These are phyloP conservation scores for Mortierella sp. DNA, from an alignment of 371 early-diverging fungal species.

Conservation along the genomic window DNA sequence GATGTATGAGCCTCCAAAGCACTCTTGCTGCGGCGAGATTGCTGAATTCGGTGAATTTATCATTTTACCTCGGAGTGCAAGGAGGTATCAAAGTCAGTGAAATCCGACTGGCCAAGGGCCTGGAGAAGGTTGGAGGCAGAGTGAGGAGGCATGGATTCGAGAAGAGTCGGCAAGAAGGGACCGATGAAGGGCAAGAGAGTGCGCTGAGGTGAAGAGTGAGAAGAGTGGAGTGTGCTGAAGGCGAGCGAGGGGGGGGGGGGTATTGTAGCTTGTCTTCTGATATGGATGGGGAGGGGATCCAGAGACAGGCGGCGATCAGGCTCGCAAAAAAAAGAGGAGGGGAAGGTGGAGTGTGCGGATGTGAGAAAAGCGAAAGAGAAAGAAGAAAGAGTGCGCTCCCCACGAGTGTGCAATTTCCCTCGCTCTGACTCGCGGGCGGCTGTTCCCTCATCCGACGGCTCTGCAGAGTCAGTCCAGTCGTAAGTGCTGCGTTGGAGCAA, in stretches of 20 bases:
- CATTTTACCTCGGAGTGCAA: conserved; percentile 42
- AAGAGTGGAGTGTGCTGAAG: too few species aligned
- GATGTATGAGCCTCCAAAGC: background rate
- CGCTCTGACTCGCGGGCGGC: background rate
- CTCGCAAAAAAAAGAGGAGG: background rate
- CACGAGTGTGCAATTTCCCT: too few species aligned
- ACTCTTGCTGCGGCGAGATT: background rate
- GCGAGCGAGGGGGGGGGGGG: too few species aligned
- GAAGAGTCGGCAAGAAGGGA: background rate
- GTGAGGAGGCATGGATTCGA: conserved; percentile 41
- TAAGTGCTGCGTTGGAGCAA: conserved; percentile 26
- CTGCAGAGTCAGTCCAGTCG: conserved; percentile 4
- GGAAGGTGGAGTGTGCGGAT: too few species aligned
- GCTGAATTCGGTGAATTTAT: background rate
- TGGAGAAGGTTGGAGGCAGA: conserved; percentile 28
- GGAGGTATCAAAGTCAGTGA: conserved; percentile 34
- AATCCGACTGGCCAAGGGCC: conserved; percentile 32
- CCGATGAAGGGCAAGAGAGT: background rate
- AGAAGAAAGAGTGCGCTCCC: background rate
- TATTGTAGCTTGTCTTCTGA: background rate
- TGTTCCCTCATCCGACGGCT: background rate
- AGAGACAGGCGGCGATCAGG: too few species aligned
- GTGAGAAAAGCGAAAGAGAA: background rate
- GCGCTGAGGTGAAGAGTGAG: background rate
- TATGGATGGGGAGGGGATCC: too few species aligned